A percentile compares a stretch with the other conserved stretches of the same genome.
Evolutionary conservation across 768 basidiomycete genomes (phyloP).

Genomic region (Nidula microcarpa): DNA sequence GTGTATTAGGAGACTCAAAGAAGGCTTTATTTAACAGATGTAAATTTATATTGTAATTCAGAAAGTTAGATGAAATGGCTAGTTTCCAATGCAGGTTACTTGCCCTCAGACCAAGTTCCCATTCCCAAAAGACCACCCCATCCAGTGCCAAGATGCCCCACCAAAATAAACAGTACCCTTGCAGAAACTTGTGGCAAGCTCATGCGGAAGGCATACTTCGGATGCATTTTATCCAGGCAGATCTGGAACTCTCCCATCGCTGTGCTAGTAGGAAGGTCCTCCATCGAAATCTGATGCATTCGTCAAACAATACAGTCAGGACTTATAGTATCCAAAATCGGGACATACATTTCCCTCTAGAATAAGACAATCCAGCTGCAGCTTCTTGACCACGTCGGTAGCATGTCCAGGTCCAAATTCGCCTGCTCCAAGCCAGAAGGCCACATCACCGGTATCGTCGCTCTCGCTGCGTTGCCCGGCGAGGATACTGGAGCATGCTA

Average conservation of each 20-base stretch:
- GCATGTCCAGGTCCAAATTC: constrained; percentile 19
- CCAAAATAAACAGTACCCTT: constrained; percentile 16
- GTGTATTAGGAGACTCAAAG: too few species aligned
- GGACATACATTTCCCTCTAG: too few species aligned
- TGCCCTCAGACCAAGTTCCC: constrained; percentile 2
- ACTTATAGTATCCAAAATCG: too few species aligned
- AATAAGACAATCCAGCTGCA: constrained; percentile 11
- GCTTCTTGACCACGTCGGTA: constrained; percentile 12
- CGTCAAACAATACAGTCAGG: too few species aligned
- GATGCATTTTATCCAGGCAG: too few species aligned
- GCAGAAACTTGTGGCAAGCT: too few species aligned
- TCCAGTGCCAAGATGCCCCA: constrained; percentile 24
- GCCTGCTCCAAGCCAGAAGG: constrained; percentile 47
- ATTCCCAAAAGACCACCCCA: constrained; percentile 33
- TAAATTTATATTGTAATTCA: neutral
- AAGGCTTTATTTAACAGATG: neutral
- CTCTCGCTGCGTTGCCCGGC: constrained; percentile 52
- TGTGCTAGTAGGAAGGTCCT: too few species aligned
- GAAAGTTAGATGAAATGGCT: too few species aligned
- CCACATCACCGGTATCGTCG: constrained; percentile 54
- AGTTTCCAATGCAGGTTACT: neutral
- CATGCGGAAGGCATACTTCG: neutral
- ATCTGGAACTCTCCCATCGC: too few species aligned
- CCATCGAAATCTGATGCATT: too few species aligned
- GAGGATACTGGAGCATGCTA: constrained; percentile 48